phyloP scores from a whole-genome alignment of 2,329 filamentous ascomycete species.

The Fusarium proliferatum region DNA sequence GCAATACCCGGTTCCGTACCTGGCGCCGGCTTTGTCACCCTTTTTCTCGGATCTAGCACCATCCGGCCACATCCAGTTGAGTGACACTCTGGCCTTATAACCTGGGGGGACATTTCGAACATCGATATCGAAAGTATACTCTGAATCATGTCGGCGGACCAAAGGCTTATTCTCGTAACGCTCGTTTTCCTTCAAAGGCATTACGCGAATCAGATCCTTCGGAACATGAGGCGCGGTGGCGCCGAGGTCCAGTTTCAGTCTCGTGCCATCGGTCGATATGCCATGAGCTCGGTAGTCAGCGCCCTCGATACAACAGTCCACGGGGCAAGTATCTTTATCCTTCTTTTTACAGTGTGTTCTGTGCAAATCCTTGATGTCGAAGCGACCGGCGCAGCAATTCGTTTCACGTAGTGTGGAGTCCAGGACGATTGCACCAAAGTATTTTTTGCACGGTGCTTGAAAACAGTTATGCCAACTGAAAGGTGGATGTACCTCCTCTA shows the following conservation, averaged over 20 bases:
- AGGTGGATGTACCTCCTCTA: not conserved
- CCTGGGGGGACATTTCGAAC: slow-evolving; percentile 75
- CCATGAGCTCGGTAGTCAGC: slow-evolving; percentile 64
- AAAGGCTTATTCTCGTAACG: slow-evolving; percentile 71
- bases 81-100: slow-evolving; percentile 77
- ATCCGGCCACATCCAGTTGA: slow-evolving; percentile 69
- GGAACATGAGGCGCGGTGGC: slow-evolving; percentile 61
- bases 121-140: slow-evolving; percentile 79
- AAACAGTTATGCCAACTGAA: not conserved
- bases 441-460: not conserved
- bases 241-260: slow-evolving; percentile 66
- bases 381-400: not conserved
- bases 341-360: not conserved
- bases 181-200: slow-evolving; percentile 69
- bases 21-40: slow-evolving; percentile 64
- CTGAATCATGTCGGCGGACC: slow-evolving; percentile 61
- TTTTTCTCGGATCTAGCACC: slow-evolving; percentile 62
- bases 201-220: slow-evolving; percentile 64
- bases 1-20: slow-evolving; percentile 68
- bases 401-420: not conserved
- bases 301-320: slow-evolving; percentile 61
- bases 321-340: not conserved
- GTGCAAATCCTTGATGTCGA: not conserved
- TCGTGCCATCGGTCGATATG: slow-evolving; percentile 61
- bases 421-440: not conserved